Conservation (phyloP, 2,329 filamentous ascomycete genomes). For the Coniochaeta sp. region DNA sequence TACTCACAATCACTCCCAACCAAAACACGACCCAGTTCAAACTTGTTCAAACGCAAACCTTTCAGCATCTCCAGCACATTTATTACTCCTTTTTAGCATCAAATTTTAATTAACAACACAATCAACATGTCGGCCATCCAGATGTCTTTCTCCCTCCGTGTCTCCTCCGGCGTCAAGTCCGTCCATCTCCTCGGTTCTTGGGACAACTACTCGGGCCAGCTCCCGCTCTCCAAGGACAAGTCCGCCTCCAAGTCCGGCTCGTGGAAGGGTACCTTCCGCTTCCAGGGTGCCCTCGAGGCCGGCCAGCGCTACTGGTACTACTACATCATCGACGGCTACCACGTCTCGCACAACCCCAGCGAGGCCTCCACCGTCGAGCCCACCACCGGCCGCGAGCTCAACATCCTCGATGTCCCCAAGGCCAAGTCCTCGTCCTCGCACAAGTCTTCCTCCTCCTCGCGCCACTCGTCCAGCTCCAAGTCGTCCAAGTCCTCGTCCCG, state of each 20-base stretch:
- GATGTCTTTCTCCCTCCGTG: constrained; percentile 91
- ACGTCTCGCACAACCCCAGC: constrained; percentile 92
- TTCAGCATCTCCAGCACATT: constrained; percentile 20
- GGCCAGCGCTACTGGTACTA: constrained; percentile 99
- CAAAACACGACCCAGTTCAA: constrained; percentile 27
- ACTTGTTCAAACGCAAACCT: constrained; percentile 42
- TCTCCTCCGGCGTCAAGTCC: constrained; percentile 93
- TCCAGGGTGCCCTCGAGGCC: constrained; percentile 77
- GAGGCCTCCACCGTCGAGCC: constrained; percentile 86
- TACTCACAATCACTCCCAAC: constrained; percentile 24
- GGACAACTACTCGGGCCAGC: constrained; percentile 94
- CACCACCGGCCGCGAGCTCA: constrained; percentile 92
- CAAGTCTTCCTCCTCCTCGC: constrained; percentile 37
- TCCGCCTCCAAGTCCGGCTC: constrained; percentile 75
- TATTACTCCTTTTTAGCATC: constrained; percentile 20
- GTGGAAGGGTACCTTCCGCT: constrained; percentile 95
- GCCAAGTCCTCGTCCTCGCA: constrained; percentile 35
- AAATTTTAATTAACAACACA: constrained; percentile 18
- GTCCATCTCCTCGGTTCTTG: constrained; percentile 96
- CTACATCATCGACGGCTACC: constrained; percentile 99
- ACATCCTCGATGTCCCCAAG: constrained; percentile 88
- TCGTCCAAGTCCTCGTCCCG: constrained; percentile 32
- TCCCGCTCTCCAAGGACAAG: constrained; percentile 87
- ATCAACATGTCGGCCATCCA: constrained; percentile 80
- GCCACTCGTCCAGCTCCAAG: constrained; percentile 31